Evolutionary conservation across 305 asterid genomes (phyloP), one percentile per base, ranked within the genome.

Genomic region (Fraxinus xanthoxyloides): DNA sequence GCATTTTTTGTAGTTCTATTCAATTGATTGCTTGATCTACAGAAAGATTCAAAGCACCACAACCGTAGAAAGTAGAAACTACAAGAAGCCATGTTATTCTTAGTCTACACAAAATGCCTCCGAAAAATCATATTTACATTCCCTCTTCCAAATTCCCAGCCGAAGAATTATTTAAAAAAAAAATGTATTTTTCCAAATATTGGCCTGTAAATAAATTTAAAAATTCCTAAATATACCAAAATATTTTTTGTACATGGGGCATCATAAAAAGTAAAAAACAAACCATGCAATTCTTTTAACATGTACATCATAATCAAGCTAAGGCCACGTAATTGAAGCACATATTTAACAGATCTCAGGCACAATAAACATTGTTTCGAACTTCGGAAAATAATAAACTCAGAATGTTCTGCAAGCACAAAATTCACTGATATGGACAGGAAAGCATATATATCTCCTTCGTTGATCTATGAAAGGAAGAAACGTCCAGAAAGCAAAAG

Each of bases 381-480:
- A 48, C 40, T 74, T 54, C 3, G n/a, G 40, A 43, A 77, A 40
- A 36, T 40, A 28, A 3, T 65, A 43, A 24, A 72, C 19, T 30
- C 28, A 24, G 6, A 24, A 36, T 34, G 77, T 30, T 70, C 30
- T 70, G 51, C 3, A 21, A 54, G 79, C 86, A 48, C 77, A 63
- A 9, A 67, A 75, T 32, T 69, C 81, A 83, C 48, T 7, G 79
- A 63, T 63, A 79, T 73, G 32, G 72, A 73, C 21, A 81, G 35
- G 30, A 43, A 70, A 31, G 59, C 48, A 73, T 43, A 36, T 30
- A 51, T 81, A 56, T 72, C 78, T 36, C 75, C 48, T 81, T 48
- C 40, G 67, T 32, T 72, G 19, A 61, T 54, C 80, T 24, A 30
- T 17, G 35, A 31, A 61, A 59, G 61, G 21, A 6, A 75, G 40